Evolutionary conservation across 495 filamentous ascomycete species (phyloP).

Genomic region (Acidiella bohemica): DNA sequence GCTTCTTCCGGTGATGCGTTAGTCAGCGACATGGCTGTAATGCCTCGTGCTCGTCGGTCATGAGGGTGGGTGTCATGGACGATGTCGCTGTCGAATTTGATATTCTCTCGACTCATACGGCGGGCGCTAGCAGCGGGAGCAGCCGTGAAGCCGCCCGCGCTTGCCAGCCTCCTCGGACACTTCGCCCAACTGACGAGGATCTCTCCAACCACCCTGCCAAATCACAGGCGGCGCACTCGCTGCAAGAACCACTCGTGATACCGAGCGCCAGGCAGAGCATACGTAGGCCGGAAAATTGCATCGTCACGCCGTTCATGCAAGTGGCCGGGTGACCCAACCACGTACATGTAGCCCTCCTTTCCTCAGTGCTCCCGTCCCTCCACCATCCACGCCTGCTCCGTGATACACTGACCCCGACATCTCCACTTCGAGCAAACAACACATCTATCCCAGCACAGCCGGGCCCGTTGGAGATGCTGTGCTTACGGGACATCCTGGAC

Average conservation of each 20-base stretch:
- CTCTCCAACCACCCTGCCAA: no score
- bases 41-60: neutral
- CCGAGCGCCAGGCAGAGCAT: no score
- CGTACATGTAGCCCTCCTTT: no score
- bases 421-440: no score
- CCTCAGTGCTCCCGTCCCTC: no score
- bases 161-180: neutral
- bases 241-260: no score
- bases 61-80: neutral
- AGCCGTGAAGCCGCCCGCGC: neutral
- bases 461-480: conserved; percentile 13
- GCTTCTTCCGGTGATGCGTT: conserved; percentile 31
- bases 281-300: no score
- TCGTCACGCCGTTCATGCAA: no score
- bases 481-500: conserved; percentile 8
- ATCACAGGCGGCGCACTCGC: no score
- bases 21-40: conserved; percentile 30
- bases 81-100: neutral
- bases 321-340: no score
- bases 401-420: conserved; percentile 7
- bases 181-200: no score
- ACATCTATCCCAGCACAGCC: neutral
- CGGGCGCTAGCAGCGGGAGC: neutral
- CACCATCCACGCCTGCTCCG: conserved; percentile 5
- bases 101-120: neutral